Percentiles rank a stretch among this genome's conserved stretches.
These are phyloP conservation scores for Solanum corneliomulleri DNA, from an alignment of 257 asterid genomes.

Conservation along the genomic window DNA sequence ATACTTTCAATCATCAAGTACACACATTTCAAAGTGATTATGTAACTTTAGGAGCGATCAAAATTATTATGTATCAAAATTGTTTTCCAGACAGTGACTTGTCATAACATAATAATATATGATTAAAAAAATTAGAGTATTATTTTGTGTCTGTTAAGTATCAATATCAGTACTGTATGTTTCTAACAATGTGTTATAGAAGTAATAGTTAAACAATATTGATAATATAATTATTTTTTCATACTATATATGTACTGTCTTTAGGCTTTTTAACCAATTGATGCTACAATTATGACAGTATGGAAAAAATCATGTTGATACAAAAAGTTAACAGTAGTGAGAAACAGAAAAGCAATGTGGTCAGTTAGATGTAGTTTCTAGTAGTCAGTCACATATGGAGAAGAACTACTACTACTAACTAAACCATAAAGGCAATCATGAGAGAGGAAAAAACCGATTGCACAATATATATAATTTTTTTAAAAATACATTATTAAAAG, in stretches of 20 bases:
- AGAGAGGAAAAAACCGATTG: neutral
- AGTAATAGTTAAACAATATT: neutral
- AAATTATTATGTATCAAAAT: too few species aligned
- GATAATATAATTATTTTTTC: neutral
- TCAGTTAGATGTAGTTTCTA: neutral
- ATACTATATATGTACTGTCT: neutral
- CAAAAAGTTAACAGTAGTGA: neutral
- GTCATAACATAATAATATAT: neutral
- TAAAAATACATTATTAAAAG: neutral
- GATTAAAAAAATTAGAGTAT: neutral
- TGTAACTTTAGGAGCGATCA: neutral
- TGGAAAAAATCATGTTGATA: neutral
- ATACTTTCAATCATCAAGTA: too few species aligned
- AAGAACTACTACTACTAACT: neutral
- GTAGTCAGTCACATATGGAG: neutral
- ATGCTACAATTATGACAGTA: neutral
- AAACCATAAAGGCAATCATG: conserved; percentile 2
- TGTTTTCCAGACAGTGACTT: neutral
- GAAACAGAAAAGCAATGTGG: neutral
- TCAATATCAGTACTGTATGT: neutral
- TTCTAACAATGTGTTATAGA: neutral
- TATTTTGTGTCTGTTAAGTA: neutral
- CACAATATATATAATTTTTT: neutral
- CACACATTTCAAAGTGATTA: too few species aligned
- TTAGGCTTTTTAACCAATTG: neutral